phyloP scores from a whole-genome alignment of 768 basidiomycete genomes.

The Glaciozyma martinii region DNA sequence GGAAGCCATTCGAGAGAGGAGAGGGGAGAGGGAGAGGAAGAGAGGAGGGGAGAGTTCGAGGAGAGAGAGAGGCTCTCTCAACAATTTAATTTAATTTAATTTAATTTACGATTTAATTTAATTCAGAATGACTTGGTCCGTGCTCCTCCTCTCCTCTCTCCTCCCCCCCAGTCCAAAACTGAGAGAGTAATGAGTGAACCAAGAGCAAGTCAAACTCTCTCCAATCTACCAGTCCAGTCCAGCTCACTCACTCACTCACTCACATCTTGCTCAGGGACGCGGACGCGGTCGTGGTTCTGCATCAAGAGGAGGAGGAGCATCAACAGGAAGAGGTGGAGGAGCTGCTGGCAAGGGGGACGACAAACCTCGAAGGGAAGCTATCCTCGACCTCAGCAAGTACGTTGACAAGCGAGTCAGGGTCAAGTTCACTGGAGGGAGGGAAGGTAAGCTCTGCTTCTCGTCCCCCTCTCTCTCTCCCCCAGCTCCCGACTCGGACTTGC shows the following conservation, averaged over 20 bases:
- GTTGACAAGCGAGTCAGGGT: conserved; percentile 84
- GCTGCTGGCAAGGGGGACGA: conserved; percentile 37
- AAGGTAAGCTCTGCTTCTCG: conserved; percentile 39
- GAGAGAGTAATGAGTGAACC: not conserved
- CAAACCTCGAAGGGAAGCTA: conserved; percentile 84
- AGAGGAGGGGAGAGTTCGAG: not conserved
- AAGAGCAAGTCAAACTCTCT: not conserved
- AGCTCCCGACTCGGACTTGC: too few relatives aligned
- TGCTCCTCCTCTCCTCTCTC: too few relatives aligned
- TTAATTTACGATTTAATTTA: not conserved
- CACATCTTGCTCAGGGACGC: conserved; percentile 35
- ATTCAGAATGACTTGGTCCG: too few relatives aligned
- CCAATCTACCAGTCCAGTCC: too few relatives aligned
- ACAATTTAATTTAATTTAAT: not conserved
- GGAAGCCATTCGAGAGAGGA: not conserved
- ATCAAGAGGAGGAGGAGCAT: conserved; percentile 48
- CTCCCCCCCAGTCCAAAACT: too few relatives aligned
- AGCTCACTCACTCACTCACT: too few relatives aligned
- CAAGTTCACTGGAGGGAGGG: conserved; percentile 95
- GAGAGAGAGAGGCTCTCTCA: not conserved
- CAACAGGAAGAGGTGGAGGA: conserved; percentile 42
- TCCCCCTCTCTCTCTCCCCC: not conserved
- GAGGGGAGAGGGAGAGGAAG: not conserved
- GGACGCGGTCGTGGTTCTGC: conserved; percentile 39
- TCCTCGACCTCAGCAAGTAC: conserved; percentile 90